phyloP scores from a whole-genome alignment of 192 early-diverging fungal species.

The Diversispora eburnea region DNA sequence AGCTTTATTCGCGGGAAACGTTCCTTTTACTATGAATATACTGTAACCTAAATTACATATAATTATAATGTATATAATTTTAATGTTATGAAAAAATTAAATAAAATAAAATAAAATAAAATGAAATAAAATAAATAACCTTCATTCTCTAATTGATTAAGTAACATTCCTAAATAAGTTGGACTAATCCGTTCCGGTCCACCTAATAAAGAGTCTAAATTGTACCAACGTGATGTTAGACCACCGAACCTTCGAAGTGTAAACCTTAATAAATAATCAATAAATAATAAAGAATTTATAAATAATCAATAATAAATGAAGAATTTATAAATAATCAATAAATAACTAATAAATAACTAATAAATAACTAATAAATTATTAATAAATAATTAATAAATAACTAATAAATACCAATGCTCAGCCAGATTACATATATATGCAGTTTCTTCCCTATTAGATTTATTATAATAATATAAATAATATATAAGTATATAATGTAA shows the following conservation, averaged over 20 bases:
- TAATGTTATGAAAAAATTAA: neutral
- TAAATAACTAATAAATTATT: too few relatives aligned
- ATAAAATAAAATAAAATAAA: neutral
- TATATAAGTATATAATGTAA: neutral
- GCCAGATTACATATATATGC: slow-evolving; percentile 75
- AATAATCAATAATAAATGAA: slow-evolving; percentile 29
- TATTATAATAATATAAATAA: neutral
- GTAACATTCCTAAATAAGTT: slow-evolving; percentile 59
- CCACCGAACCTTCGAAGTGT: slow-evolving; percentile 66
- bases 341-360: too few relatives aligned
- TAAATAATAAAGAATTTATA: neutral
- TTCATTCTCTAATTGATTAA: slow-evolving; percentile 47
- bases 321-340: neutral
- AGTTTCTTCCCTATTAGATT: slow-evolving; percentile 37
- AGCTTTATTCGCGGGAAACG: slow-evolving; percentile 17
- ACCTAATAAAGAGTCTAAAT: slow-evolving; percentile 59
- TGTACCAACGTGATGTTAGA: slow-evolving; percentile 67
- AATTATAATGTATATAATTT: neutral
- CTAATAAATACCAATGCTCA: slow-evolving; percentile 46
- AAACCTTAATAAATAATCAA: slow-evolving; percentile 43
- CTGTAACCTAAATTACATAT: slow-evolving; percentile 32
- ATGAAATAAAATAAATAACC: slow-evolving; percentile 19
- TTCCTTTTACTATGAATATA: slow-evolving; percentile 39
- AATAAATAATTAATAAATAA: neutral
- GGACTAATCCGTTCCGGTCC: slow-evolving; percentile 60